Evolutionary conservation across 805 yeast genomes (phyloP).

Genomic region (Candida loeiensis): DNA sequence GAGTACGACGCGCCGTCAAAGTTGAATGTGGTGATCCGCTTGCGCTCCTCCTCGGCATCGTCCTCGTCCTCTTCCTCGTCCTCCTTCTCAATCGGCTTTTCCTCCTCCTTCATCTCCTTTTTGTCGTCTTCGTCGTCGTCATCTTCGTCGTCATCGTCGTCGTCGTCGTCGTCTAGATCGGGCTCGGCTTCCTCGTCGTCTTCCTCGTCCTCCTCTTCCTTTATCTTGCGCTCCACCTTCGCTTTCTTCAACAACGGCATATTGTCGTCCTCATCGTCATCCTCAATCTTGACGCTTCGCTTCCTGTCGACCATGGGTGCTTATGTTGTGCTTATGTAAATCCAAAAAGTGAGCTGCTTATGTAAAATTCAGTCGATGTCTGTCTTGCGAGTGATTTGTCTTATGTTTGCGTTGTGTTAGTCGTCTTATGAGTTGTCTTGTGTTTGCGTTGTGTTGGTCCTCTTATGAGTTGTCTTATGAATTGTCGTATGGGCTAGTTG

Average conservation of each 20-base stretch:
- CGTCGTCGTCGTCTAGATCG: slow-evolving; percentile 11
- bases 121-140: slow-evolving; percentile 25
- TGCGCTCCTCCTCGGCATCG: slow-evolving; percentile 41
- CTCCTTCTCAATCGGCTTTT: slow-evolving; percentile 18
- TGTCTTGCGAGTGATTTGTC: not conserved
- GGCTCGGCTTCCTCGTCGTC: slow-evolving; percentile 9
- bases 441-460: no score
- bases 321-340: slow-evolving; percentile 1
- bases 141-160: slow-evolving; percentile 19
- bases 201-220: slow-evolving; percentile 13
- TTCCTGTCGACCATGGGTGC: slow-evolving; percentile 24
- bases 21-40: slow-evolving; percentile 46
- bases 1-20: slow-evolving; percentile 79
- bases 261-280: slow-evolving; percentile 20
- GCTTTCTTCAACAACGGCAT: slow-evolving; percentile 18
- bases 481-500: no score
- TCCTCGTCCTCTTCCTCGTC: slow-evolving; percentile 39
- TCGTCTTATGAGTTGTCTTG: no score
- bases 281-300: slow-evolving; percentile 23
- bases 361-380: not conserved
- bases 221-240: not conserved
- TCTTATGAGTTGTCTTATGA: no score
- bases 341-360: not conserved
- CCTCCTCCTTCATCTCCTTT: slow-evolving; percentile 24
- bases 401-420: not conserved